Conservation (phyloP, 169 alveolate species). For the Amoebophrya sp. region DNA sequence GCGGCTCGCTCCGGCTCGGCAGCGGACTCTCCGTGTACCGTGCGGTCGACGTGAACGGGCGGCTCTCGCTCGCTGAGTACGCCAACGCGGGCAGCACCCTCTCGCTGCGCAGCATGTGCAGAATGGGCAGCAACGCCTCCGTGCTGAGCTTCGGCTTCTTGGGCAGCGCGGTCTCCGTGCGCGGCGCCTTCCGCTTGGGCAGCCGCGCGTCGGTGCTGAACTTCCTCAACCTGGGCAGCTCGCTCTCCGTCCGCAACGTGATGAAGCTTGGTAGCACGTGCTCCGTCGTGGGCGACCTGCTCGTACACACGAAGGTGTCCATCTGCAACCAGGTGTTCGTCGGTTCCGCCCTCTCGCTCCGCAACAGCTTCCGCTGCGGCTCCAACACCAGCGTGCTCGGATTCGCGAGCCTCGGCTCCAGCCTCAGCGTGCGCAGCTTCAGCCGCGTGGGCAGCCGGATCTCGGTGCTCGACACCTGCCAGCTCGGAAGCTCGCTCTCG, state of each 20-base stretch:
- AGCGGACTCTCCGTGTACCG: slow-evolving; percentile 2
- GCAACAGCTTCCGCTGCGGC: background rate
- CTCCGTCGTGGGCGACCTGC: background rate
- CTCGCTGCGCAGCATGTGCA: background rate
- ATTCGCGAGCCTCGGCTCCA: background rate
- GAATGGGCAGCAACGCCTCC: background rate
- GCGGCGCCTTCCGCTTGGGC: too few species aligned
- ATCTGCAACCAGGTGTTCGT: background rate
- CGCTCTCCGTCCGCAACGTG: background rate
- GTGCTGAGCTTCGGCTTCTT: background rate
- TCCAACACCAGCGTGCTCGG: background rate
- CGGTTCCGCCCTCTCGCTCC: slow-evolving; percentile 2
- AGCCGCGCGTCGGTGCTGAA: background rate
- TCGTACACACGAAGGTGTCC: background rate
- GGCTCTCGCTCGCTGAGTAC: background rate
- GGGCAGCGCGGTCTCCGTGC: background rate
- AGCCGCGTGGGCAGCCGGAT: background rate
- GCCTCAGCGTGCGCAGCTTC: background rate
- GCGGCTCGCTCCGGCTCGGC: too few species aligned
- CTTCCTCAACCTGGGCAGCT: background rate
- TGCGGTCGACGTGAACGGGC: background rate
- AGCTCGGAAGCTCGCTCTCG: background rate
- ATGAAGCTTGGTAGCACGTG: background rate
- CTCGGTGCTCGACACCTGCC: background rate
- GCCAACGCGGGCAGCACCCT: background rate